A percentile compares a stretch with the other conserved stretches of the same genome.
Evolutionary conservation across 495 filamentous ascomycete genomes (phyloP).

Genomic region (Apiosordaria backusii): DNA sequence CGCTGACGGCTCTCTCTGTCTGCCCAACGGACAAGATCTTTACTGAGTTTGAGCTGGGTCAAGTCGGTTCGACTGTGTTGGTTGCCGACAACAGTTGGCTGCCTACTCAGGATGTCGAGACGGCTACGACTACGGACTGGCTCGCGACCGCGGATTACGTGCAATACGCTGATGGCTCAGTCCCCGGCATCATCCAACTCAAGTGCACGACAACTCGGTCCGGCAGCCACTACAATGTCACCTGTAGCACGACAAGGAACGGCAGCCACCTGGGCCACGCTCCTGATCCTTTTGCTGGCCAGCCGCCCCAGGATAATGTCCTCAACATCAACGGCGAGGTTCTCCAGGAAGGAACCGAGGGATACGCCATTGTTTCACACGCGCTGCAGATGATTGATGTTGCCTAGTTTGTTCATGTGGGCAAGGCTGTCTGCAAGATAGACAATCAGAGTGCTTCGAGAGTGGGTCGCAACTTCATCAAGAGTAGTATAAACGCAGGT

Average conservation of each 20-base stretch:
- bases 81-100: slow-evolving; percentile 2
- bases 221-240: neutral
- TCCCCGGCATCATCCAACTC: slow-evolving; percentile 8
- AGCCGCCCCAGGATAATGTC: neutral
- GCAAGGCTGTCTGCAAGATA: neutral
- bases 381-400: neutral
- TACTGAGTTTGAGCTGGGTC: slow-evolving; percentile 6
- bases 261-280: neutral
- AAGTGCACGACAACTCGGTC: neutral
- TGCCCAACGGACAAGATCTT: slow-evolving; percentile 2
- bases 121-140: slow-evolving; percentile 4
- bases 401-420: neutral
- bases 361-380: neutral
- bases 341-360: neutral
- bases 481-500: neutral
- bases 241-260: neutral
- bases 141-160: neutral
- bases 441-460: neutral
- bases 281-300: neutral
- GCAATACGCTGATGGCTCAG: slow-evolving; percentile 6
- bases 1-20: slow-evolving; percentile 6
- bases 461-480: neutral
- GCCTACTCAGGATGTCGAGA: neutral
- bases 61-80: slow-evolving; percentile 2
- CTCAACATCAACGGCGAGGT: neutral